Evolutionary conservation across 768 basidiomycete genomes (phyloP).

Genomic region (Pleurotus giganteus): DNA sequence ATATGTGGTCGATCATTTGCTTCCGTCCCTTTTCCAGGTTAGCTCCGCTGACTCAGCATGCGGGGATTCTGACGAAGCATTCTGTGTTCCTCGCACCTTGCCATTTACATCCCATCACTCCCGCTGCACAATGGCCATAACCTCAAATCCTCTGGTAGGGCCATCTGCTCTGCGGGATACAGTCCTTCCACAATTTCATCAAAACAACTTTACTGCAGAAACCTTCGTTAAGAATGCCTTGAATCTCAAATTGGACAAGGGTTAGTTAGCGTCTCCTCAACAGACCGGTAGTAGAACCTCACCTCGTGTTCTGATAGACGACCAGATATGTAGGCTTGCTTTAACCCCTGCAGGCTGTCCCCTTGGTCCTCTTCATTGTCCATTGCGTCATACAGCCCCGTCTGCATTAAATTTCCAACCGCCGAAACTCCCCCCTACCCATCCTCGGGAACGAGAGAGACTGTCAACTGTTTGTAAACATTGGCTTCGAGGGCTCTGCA

Average conservation of each 20-base stretch:
- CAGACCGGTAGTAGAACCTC: not conserved
- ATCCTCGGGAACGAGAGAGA: conserved; percentile 81
- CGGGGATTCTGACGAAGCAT: not conserved
- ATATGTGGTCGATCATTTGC: no score
- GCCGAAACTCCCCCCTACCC: conserved; percentile 75
- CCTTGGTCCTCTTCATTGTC: conserved; percentile 88
- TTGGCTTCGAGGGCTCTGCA: conserved; percentile 96
- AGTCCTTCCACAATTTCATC: conserved; percentile 89
- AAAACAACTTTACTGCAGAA: conserved; percentile 86
- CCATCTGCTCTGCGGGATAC: conserved; percentile 65
- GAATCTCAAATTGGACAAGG: conserved; percentile 89
- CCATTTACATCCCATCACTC: not conserved
- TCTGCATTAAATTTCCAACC: conserved; percentile 89
- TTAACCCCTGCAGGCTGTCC: conserved; percentile 85
- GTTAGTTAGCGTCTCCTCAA: conserved; percentile 31
- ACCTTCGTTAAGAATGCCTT: conserved; percentile 77
- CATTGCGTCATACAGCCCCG: conserved; percentile 87
- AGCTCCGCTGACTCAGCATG: not conserved
- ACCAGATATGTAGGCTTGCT: conserved; percentile 88
- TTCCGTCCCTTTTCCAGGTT: not conserved
- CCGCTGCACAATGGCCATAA: conserved; percentile 29
- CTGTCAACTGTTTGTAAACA: conserved; percentile 97
- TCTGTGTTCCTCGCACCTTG: conserved; percentile 2
- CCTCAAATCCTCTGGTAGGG: conserved; percentile 48
- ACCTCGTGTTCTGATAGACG: conserved; percentile 50